Percentiles rank a stretch among this genome's conserved stretches.
These are phyloP conservation scores for Abrus precatorius DNA, from an alignment of 306 rosid species.

Conservation along the genomic window DNA sequence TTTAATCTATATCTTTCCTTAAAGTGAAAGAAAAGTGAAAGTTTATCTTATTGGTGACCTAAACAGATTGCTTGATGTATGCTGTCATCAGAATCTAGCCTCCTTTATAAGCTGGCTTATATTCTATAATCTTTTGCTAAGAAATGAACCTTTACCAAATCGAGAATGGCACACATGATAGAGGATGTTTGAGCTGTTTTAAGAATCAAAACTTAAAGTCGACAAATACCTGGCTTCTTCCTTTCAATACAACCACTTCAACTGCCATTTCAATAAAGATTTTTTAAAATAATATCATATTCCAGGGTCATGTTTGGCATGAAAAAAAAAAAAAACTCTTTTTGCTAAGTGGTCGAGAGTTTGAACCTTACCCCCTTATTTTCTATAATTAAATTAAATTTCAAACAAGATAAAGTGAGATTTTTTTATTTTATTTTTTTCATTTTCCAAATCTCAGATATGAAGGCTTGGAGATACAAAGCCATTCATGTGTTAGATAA, in stretches of 20 bases:
- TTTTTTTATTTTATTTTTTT: neutral
- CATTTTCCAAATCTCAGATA: neutral
- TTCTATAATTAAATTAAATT: neutral
- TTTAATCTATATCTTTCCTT: constrained; percentile 28
- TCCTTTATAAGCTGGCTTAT: constrained; percentile 10
- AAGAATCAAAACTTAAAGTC: constrained; percentile 9
- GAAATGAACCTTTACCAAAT: constrained; percentile 23
- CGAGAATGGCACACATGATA: constrained; percentile 9
- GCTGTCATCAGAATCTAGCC: neutral
- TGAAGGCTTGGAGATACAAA: constrained; percentile 13
- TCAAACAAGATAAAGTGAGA: neutral
- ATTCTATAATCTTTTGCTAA: neutral
- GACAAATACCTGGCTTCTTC: constrained; percentile 11
- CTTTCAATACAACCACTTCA: constrained; percentile 24
- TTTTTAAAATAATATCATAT: constrained; percentile 33
- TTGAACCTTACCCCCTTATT: neutral
- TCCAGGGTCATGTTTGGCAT: constrained; percentile 12
- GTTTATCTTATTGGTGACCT: constrained; percentile 14
- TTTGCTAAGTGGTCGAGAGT: constrained; percentile 10
- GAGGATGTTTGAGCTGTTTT: constrained; percentile 1
- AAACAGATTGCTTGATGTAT: constrained; percentile 1
- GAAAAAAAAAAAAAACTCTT: neutral
- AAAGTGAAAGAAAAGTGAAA: constrained; percentile 6
- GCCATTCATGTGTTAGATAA: neutral
- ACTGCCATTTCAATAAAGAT: neutral